A percentile compares a stretch with the other conserved stretches of the same genome.
Evolutionary conservation across 441 rosid genomes (phyloP).

Genomic region (Jatropha podagrica): DNA sequence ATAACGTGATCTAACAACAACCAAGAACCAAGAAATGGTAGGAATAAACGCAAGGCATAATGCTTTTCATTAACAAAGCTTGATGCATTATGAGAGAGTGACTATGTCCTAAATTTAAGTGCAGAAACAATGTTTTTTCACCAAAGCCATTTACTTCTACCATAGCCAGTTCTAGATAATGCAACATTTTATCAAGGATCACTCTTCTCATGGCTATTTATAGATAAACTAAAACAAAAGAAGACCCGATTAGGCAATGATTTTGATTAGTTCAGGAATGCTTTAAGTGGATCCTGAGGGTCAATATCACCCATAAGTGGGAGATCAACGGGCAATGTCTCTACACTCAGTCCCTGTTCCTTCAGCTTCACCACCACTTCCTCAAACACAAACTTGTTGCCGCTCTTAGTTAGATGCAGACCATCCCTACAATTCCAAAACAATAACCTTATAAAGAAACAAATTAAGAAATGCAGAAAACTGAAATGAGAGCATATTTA

Average conservation of each 20-base stretch:
- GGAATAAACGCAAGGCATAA: too few relatives aligned
- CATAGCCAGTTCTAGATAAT: background rate
- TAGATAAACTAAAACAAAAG: background rate
- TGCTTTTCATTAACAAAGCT: too few relatives aligned
- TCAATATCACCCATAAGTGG: background rate
- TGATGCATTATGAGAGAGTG: background rate
- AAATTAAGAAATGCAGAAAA: background rate
- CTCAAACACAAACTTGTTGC: constrained; percentile 72
- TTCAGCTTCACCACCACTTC: constrained; percentile 58
- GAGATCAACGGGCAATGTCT: background rate
- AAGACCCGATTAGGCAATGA: background rate
- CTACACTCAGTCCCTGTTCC: constrained; percentile 19
- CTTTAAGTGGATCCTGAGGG: background rate
- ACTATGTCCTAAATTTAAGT: background rate
- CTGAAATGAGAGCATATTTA: background rate
- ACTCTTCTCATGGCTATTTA: background rate
- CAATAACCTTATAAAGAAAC: too few relatives aligned
- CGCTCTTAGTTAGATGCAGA: constrained; percentile 57
- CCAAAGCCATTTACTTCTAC: background rate
- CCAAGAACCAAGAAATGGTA: too few relatives aligned
- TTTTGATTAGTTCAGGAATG: background rate
- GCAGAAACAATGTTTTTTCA: background rate
- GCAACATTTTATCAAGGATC: background rate
- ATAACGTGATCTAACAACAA: too few relatives aligned
- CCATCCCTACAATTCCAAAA: constrained; percentile 59